Evolutionary conservation across 2,329 filamentous ascomycete genomes (phyloP).

Genomic region (Periconia digitata): DNA sequence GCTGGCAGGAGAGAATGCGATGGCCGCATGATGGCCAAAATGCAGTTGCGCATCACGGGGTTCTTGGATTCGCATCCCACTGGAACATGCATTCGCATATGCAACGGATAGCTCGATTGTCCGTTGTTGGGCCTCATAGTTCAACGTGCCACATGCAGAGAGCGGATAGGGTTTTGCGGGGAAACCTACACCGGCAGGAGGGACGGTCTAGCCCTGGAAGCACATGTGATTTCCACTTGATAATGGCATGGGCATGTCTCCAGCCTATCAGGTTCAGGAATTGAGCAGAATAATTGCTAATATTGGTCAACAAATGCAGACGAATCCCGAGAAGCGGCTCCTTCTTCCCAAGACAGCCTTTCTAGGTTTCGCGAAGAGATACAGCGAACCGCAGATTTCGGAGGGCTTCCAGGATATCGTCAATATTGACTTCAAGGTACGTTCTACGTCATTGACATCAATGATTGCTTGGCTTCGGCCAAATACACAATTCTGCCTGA

Average conservation of each 20-base stretch:
- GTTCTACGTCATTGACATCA: too few relatives aligned
- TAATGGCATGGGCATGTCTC: background rate
- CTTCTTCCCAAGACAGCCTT: slow-evolving; percentile 81
- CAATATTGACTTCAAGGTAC: slow-evolving; percentile 70
- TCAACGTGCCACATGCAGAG: background rate
- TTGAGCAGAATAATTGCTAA: background rate
- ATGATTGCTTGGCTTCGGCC: slow-evolving; percentile 6
- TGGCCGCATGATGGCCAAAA: too few relatives aligned
- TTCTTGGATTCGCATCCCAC: too few relatives aligned
- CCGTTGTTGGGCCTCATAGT: slow-evolving; percentile 2
- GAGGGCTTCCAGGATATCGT: slow-evolving; percentile 87
- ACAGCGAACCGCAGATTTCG: slow-evolving; percentile 67
- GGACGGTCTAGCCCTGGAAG: background rate
- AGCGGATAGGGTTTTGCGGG: background rate
- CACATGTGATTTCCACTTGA: background rate
- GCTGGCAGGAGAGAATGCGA: too few relatives aligned
- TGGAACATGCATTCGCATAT: background rate
- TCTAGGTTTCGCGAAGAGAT: slow-evolving; percentile 70
- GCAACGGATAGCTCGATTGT: slow-evolving; percentile 1
- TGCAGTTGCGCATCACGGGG: too few relatives aligned
- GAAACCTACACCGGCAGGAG: background rate
- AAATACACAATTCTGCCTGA: background rate
- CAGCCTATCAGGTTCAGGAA: background rate
- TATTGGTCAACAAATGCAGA: slow-evolving; percentile 39
- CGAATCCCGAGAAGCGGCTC: slow-evolving; percentile 80